A percentile compares a stretch with the other conserved stretches of the same genome.
Conservation (phyloP, 2,329 filamentous ascomycete genomes). For the Colletotrichum somersetense region DNA sequence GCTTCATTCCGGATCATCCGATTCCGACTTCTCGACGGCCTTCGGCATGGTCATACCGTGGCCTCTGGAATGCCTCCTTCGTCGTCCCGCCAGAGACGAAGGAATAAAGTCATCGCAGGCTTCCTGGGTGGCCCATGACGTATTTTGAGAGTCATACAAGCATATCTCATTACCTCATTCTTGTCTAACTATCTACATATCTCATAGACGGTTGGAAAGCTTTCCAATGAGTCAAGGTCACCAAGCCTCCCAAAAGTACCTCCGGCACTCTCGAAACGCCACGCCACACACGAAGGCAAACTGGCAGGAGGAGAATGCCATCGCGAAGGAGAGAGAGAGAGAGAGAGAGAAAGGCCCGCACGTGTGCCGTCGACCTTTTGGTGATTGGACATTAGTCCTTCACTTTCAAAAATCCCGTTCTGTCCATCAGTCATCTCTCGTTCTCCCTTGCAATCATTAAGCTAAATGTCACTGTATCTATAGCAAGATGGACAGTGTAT, state of each 20-base stretch:
- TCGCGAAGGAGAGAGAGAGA: background rate
- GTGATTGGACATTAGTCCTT: constrained; percentile 25
- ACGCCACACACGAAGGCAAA: background rate
- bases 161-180: constrained; percentile 1
- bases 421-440: background rate
- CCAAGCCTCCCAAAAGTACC: background rate
- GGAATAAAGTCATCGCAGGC: background rate
- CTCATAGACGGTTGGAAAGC: background rate
- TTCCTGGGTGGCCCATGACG: background rate
- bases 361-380: background rate
- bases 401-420: background rate
- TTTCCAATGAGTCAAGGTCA: constrained; percentile 2
- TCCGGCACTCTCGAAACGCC: background rate
- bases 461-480: constrained; percentile 8
- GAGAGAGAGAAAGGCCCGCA: background rate
- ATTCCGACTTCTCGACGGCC: background rate
- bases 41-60: background rate
- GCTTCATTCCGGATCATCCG: background rate
- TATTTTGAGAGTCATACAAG: background rate
- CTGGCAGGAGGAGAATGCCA: background rate
- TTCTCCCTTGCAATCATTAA: background rate
- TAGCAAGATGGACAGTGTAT: constrained; percentile 38
- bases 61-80: background rate
- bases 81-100: background rate
- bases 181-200: constrained; percentile 8